Evolutionary conservation across 2,329 filamentous ascomycete genomes (phyloP).

Genomic region (Blastomyces emzantsi): DNA sequence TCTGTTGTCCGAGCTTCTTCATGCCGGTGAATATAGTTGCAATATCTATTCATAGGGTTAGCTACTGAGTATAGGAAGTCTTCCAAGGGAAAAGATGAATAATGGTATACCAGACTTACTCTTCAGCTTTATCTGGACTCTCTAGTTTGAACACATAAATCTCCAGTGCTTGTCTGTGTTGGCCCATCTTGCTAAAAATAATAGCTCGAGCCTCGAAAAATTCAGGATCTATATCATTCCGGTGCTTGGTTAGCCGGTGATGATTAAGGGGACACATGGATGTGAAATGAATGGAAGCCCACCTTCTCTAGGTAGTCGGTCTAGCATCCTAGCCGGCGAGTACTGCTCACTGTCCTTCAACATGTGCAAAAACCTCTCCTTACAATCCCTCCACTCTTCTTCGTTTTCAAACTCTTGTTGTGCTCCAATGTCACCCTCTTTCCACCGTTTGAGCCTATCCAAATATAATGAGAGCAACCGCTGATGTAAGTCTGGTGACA

Average conservation of each 20-base stretch:
- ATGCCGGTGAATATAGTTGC: conserved; percentile 66
- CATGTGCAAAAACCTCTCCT: conserved; percentile 62
- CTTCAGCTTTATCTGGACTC: conserved; percentile 83
- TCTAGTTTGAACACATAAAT: conserved; percentile 95
- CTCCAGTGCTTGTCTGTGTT: conserved; percentile 89
- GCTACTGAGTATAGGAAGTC: neutral
- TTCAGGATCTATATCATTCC: conserved; percentile 52
- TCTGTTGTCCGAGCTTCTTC: conserved; percentile 39
- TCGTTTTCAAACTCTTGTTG: conserved; percentile 31
- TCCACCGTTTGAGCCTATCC: conserved; percentile 39
- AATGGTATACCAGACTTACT: conserved; percentile 44
- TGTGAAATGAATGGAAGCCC: conserved; percentile 26
- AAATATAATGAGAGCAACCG: conserved; percentile 66
- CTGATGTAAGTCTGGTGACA: conserved; percentile 80
- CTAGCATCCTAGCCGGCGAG: conserved; percentile 67
- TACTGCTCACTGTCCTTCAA: conserved; percentile 70
- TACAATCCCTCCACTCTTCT: conserved; percentile 49
- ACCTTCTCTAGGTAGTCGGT: conserved; percentile 71
- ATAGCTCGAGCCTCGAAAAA: conserved; percentile 89
- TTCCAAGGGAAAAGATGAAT: conserved; percentile 16
- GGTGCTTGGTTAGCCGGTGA: neutral
- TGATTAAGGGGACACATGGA: neutral
- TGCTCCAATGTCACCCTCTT: conserved; percentile 31
- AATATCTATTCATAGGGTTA: conserved; percentile 52
- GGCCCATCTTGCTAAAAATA: conserved; percentile 87